Conservation (phyloP, 352 stramenopile genomes). For the Thraustotheca clavata region DNA sequence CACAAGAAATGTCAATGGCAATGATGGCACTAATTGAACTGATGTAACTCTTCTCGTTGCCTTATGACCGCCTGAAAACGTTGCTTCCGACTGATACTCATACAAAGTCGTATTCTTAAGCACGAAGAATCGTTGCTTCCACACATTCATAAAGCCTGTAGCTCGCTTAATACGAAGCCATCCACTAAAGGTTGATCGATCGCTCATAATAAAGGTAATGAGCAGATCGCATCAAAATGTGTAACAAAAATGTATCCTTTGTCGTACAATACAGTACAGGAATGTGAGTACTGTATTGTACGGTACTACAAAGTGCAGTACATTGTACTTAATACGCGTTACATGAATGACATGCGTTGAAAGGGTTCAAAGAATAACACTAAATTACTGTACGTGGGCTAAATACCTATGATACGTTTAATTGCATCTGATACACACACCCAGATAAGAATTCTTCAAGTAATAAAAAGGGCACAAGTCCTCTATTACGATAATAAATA, state of each 20-base stretch:
- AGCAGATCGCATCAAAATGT: neutral
- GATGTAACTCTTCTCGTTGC: neutral
- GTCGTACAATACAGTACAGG: conserved; percentile 11
- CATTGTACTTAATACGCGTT: too few relatives aligned
- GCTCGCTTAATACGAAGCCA: neutral
- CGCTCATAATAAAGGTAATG: neutral
- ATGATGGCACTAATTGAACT: neutral
- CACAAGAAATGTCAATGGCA: neutral
- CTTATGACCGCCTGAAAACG: neutral
- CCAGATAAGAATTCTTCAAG: too few relatives aligned
- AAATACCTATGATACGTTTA: too few relatives aligned
- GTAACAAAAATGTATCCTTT: neutral
- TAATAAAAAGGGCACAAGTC: neutral
- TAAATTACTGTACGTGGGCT: neutral
- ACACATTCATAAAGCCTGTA: conserved; percentile 39
- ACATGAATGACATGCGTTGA: neutral
- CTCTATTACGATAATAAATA: conserved; percentile 3
- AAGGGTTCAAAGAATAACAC: too few relatives aligned
- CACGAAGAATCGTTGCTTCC: conserved; percentile 58
- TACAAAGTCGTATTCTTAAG: conserved; percentile 58
- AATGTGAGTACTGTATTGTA: too few relatives aligned
- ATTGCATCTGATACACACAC: too few relatives aligned
- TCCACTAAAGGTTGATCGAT: neutral
- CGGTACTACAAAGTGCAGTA: too few relatives aligned
- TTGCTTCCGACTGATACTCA: conserved; percentile 46